Percentiles rank a stretch among this genome's conserved stretches.
phyloP scores from a whole-genome alignment of 1,139 yeast genomes.

The Hanseniaspora gamundiae region DNA sequence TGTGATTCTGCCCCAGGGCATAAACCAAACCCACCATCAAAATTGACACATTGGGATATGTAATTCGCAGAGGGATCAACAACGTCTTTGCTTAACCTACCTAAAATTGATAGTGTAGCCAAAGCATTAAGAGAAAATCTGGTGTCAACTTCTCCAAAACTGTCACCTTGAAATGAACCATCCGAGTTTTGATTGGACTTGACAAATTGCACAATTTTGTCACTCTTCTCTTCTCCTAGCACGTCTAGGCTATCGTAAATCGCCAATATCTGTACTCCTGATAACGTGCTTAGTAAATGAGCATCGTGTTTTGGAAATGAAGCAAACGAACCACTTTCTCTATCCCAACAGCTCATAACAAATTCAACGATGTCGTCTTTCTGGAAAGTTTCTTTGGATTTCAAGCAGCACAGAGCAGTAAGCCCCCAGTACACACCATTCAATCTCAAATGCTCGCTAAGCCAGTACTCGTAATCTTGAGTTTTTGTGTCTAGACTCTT shows the following conservation, averaged over 20 bases:
- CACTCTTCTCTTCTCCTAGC: slow-evolving; percentile 22
- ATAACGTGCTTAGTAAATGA: slow-evolving; percentile 75
- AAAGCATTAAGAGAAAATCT: slow-evolving; percentile 79
- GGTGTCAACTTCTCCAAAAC: slow-evolving; percentile 86
- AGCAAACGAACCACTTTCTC: slow-evolving; percentile 67
- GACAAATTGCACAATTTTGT: slow-evolving; percentile 36
- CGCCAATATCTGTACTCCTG: slow-evolving; percentile 70
- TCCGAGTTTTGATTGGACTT: slow-evolving; percentile 47
- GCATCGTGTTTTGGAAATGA: slow-evolving; percentile 85
- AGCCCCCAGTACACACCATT: slow-evolving; percentile 96
- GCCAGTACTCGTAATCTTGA: slow-evolving; percentile 69
- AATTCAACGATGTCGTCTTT: slow-evolving; percentile 50
- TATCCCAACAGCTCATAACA: slow-evolving; percentile 57
- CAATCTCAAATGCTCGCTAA: slow-evolving; percentile 78
- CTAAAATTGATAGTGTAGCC: slow-evolving; percentile 59
- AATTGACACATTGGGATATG: slow-evolving; percentile 63
- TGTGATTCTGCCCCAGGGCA: slow-evolving; percentile 94
- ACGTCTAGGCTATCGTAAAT: slow-evolving; percentile 49
- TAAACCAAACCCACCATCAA: slow-evolving; percentile 93
- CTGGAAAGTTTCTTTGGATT: slow-evolving; percentile 45
- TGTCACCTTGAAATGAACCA: slow-evolving; percentile 84
- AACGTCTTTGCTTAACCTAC: slow-evolving; percentile 44
- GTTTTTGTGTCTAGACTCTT: slow-evolving; percentile 36
- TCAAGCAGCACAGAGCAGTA: slow-evolving; percentile 56
- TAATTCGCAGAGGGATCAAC: slow-evolving; percentile 56